phyloP scores from a whole-genome alignment of 2,329 filamentous ascomycete species.

The Sporothrix variecibatus region DNA sequence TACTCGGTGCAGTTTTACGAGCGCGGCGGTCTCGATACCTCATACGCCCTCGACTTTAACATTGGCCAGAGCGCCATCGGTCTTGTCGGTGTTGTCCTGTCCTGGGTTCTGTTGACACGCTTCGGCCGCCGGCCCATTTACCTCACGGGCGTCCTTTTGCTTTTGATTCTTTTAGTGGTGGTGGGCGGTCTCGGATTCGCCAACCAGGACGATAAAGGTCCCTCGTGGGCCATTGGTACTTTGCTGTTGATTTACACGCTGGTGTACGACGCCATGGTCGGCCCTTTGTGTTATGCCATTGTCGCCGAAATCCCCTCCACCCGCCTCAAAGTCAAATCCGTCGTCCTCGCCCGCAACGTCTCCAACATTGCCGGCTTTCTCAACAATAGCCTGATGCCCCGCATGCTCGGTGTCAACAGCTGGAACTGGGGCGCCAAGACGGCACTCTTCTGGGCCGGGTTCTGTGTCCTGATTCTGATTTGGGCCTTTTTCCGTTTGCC shows the following conservation, averaged over 20 bases:
- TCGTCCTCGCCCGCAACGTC: slow-evolving; percentile 36
- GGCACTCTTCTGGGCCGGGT: slow-evolving; percentile 49
- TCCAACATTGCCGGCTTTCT: slow-evolving; percentile 36
- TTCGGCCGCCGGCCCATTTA: slow-evolving; percentile 30
- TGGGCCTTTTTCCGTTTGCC: slow-evolving; percentile 57
- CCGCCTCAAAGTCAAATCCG: slow-evolving; percentile 40
- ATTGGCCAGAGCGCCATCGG: slow-evolving; percentile 39
- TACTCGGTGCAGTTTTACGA: slow-evolving; percentile 33
- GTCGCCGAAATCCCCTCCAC: slow-evolving; percentile 40
- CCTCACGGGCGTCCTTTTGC: slow-evolving; percentile 23
- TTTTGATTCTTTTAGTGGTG: slow-evolving; percentile 22
- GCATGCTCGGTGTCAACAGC: slow-evolving; percentile 42
- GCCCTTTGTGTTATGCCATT: slow-evolving; percentile 41
- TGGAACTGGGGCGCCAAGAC: slow-evolving; percentile 52
- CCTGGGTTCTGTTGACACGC: slow-evolving; percentile 27
- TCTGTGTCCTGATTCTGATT: slow-evolving; percentile 47
- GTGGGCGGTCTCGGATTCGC: background rate
- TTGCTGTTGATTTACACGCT: slow-evolving; percentile 28
- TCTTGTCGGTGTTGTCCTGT: slow-evolving; percentile 24
- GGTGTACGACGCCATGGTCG: slow-evolving; percentile 42
- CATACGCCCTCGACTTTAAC: slow-evolving; percentile 38
- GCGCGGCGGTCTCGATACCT: slow-evolving; percentile 36
- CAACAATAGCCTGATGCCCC: slow-evolving; percentile 36
- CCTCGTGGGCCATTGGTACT: background rate
- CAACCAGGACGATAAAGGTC: too few species aligned